These are phyloP conservation scores for Capronia americana DNA, from an alignment of 2,329 filamentous ascomycete genomes.

Conservation along the genomic window DNA sequence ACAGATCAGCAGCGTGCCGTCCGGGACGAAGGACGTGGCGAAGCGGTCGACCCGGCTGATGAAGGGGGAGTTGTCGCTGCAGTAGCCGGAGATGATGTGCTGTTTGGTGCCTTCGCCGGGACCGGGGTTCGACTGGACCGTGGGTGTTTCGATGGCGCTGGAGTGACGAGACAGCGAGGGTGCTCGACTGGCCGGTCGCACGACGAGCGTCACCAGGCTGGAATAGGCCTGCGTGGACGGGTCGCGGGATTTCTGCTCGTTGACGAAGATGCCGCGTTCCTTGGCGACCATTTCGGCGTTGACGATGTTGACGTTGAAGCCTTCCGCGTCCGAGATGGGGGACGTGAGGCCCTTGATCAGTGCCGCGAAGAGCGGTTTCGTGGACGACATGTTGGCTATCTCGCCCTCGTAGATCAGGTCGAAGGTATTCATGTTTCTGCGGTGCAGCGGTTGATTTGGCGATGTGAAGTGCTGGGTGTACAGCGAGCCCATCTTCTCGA, in stretches of 20 bases:
- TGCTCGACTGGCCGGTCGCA: conserved; percentile 50
- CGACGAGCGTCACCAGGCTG: conserved; percentile 73
- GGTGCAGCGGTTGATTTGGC: conserved; percentile 48
- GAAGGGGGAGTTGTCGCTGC: conserved; percentile 53
- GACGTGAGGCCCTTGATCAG: conserved; percentile 77
- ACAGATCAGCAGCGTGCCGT: conserved; percentile 76
- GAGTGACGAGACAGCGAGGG: conserved; percentile 44
- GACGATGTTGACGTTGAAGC: conserved; percentile 78
- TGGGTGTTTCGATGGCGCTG: conserved; percentile 14
- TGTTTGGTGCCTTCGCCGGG: conserved; percentile 42
- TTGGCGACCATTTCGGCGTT: conserved; percentile 77
- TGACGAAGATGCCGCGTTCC: conserved; percentile 78
- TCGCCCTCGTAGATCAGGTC: conserved; percentile 80
- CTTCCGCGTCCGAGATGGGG: conserved; percentile 70
- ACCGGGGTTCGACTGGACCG: conserved; percentile 15
- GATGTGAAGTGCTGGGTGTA: conserved; percentile 76
- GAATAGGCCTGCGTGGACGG: conserved; percentile 68
- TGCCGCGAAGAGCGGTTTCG: conserved; percentile 78
- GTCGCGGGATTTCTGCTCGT: conserved; percentile 72
- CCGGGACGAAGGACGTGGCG: conserved; percentile 73
- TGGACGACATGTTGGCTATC: conserved; percentile 73
- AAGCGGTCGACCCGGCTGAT: conserved; percentile 78
- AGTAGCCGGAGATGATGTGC: conserved; percentile 58
- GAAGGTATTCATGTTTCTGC: conserved; percentile 66
- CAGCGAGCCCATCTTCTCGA: conserved; percentile 79